Conservation (phyloP, 768 basidiomycete species). For the Auriculariales sp. region DNA sequence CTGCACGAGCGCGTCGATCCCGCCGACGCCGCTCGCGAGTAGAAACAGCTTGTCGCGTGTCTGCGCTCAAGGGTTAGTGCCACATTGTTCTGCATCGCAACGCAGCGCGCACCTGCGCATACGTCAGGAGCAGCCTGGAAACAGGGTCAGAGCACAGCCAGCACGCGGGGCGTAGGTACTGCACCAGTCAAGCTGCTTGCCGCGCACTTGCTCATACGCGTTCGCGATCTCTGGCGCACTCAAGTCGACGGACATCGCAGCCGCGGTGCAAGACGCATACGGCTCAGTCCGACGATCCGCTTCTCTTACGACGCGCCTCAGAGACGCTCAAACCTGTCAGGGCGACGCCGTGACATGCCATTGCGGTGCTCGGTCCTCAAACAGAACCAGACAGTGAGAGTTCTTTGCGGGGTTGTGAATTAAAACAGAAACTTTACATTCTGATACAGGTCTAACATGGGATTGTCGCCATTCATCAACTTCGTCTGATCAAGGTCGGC, state of each 20-base stretch:
- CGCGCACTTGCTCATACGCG: background rate
- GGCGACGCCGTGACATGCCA: no score
- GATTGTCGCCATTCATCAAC: conserved; percentile 72
- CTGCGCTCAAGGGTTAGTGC: background rate
- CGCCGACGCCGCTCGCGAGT: conserved; percentile 2
- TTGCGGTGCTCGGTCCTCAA: no score
- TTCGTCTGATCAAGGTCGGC: conserved; percentile 59
- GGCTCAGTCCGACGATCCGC: no score
- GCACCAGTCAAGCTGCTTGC: background rate
- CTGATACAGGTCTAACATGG: conserved; percentile 77
- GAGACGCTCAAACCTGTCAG: no score
- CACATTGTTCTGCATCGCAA: no score
- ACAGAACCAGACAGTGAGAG: no score
- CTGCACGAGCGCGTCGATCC: conserved; percentile 4
- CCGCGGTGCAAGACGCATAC: no score
- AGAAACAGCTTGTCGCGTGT: conserved; percentile 4
- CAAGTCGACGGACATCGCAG: background rate
- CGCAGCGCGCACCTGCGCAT: background rate
- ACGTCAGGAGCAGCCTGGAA: background rate
- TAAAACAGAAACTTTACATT: conserved; percentile 90
- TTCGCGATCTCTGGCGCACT: background rate
- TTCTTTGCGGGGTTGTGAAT: conserved; percentile 6
- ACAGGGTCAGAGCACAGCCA: background rate
- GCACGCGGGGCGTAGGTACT: background rate
- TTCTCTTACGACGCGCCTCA: no score